Percentiles rank a stretch among this genome's conserved stretches.
Evolutionary conservation across 768 basidiomycete genomes (phyloP).

Genomic region (Leccinum fibrillosum): DNA sequence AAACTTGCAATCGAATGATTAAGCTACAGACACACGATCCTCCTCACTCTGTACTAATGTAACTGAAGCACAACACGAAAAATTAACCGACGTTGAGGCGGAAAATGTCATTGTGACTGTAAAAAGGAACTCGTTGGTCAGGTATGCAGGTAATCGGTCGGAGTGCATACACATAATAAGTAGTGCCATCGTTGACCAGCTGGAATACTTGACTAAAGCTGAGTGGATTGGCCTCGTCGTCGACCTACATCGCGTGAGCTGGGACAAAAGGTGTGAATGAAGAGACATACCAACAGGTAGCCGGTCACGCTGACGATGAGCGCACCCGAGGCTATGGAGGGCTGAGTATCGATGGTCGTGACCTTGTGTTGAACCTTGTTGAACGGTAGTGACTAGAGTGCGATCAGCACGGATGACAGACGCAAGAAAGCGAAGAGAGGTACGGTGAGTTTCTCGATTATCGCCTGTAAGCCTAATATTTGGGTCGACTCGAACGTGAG

Average conservation of each 20-base stretch:
- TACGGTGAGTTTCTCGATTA: conserved; percentile 76
- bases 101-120: conserved; percentile 87
- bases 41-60: conserved; percentile 12
- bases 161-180: conserved; percentile 79
- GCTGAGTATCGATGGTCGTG: conserved; percentile 84
- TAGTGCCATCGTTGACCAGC: conserved; percentile 67
- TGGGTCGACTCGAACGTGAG: conserved; percentile 72
- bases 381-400: conserved; percentile 69
- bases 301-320: conserved; percentile 90
- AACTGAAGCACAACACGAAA: background rate
- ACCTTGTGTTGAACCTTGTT: conserved; percentile 76
- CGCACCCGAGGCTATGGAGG: conserved; percentile 56
- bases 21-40: conserved; percentile 10
- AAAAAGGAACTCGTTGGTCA: conserved; percentile 3
- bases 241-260: conserved; percentile 52
- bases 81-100: conserved; percentile 70
- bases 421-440: conserved; percentile 4
- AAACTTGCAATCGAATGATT: background rate
- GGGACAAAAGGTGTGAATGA: background rate
- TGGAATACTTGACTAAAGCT: conserved; percentile 94
- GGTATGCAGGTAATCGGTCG: background rate
- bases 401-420: background rate
- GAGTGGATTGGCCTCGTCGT: conserved; percentile 75
- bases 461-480: conserved; percentile 50
- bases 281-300: conserved; percentile 56